Evolutionary conservation across 2,329 filamentous ascomycete species (phyloP), one percentile per base, ranked within the genome.

Genomic region (Claviceps lovelessii): DNA sequence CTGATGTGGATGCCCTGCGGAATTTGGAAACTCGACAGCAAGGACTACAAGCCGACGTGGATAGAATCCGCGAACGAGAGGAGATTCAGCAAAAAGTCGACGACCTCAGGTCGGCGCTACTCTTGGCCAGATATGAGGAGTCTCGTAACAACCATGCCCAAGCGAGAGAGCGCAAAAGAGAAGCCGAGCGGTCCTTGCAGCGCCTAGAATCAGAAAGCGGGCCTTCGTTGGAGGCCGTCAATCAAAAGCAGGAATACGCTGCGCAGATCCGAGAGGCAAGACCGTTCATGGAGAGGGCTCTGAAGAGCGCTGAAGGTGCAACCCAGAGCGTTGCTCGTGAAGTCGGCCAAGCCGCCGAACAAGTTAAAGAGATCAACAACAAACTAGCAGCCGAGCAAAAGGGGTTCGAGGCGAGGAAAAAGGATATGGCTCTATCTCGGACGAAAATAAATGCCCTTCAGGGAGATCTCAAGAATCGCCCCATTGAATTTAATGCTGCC

Each of bases 21-120:
- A 81, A 78, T 54, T 72, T 91, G 49, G 83, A 95, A 65, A 77
- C 73, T 45, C 82, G 89, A 33, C 91, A 97, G 59, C 73, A 79
- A 58, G 78, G 81, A 51, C 80, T 94, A 48, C 81, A 87, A 62
- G 83, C 80, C 10, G 90, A 96, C 63, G 90, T 97, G 29, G 85
- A 94, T 61, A 83, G 88, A 59, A 78, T 93, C 63, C 80, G 81
- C 51, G 85, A 97, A 66, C 81, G 90, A 55, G 80, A 85, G 54
- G 76, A 80, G 53, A 80, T 90, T 51, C 74, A 85, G 62, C 72
- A 79, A 53, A 80, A 78, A 55, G 76, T 91, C 5, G 72, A 78
- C 31, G 74, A 85, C 49, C 74, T 95, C 49, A 75, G 85, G 59
- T 78, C 78, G 41, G 78, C 81, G 31, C 78, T 83, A 44, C 81